A percentile compares a stretch with the other conserved stretches of the same genome.
Conservation (phyloP, 345 rosid genomes). For the Firmiana major region DNA sequence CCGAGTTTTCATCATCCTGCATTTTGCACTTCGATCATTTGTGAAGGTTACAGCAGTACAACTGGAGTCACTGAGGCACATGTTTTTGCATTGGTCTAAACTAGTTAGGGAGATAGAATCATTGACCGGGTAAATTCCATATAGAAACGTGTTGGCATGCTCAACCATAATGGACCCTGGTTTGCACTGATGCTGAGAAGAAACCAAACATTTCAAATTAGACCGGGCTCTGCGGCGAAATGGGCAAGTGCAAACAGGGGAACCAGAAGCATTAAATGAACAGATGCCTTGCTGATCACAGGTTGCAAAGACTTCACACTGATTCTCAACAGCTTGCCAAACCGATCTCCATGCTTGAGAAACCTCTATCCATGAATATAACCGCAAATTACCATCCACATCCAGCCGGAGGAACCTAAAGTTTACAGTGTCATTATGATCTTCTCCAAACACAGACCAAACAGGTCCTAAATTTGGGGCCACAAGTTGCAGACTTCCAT, state of each 20-base stretch:
- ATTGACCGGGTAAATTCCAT: conserved; percentile 63
- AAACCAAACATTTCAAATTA: conserved; percentile 45
- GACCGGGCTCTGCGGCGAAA: conserved; percentile 25
- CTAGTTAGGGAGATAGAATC: conserved; percentile 37
- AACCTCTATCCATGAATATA: conserved; percentile 65
- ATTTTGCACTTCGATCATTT: conserved; percentile 48
- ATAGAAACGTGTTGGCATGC: conserved; percentile 47
- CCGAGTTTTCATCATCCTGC: conserved; percentile 42
- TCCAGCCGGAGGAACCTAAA: conserved; percentile 72
- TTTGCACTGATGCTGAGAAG: conserved; percentile 35
- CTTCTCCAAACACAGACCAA: conserved; percentile 65
- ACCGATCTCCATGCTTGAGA: conserved; percentile 58
- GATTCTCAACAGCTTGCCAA: conserved; percentile 90
- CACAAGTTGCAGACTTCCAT: conserved; percentile 53
- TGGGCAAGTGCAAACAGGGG: conserved; percentile 50
- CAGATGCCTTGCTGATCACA: conserved; percentile 69
- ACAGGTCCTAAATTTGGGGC: conserved; percentile 35
- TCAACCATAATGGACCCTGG: conserved; percentile 39
- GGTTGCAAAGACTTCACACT: conserved; percentile 78
- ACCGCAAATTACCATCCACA: conserved; percentile 69
- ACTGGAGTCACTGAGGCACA: conserved; percentile 36
- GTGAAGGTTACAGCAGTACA: conserved; percentile 64
- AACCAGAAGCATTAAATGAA: conserved; percentile 43
- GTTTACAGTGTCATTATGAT: conserved; percentile 54
- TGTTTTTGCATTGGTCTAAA: conserved; percentile 44